Percentiles rank a stretch among this genome's conserved stretches.
Evolutionary conservation across 1,284 basidiomycete species (phyloP).

Genomic region (Omphalotus olearius): DNA sequence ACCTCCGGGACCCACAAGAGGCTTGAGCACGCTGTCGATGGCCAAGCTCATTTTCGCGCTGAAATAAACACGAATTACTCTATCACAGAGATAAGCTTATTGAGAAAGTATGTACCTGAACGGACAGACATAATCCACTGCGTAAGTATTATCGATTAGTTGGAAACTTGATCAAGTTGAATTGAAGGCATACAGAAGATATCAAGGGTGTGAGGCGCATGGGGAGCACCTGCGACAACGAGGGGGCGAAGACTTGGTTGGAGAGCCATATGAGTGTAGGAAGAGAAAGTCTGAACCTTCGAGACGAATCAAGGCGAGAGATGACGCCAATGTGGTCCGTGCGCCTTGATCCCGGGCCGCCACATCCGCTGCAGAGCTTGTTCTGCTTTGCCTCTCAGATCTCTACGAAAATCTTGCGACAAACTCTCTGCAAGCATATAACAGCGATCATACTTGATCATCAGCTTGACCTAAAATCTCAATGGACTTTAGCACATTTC

Average conservation of each 20-base stretch:
- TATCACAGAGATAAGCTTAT: background rate
- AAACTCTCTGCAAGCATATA: no score
- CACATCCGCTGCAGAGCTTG: no score
- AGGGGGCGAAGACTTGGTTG: slow-evolving; percentile 75
- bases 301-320: background rate
- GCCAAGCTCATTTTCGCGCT: slow-evolving; percentile 60
- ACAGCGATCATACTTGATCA: no score
- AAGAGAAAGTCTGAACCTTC: background rate
- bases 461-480: slow-evolving; percentile 23
- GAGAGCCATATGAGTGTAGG: slow-evolving; percentile 61
- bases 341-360: no score
- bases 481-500: slow-evolving; percentile 56
- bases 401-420: no score
- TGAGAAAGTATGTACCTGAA: slow-evolving; percentile 49
- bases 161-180: background rate
- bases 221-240: slow-evolving; percentile 59
- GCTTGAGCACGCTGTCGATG: slow-evolving; percentile 60
- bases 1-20: slow-evolving; percentile 55
- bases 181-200: slow-evolving; percentile 56
- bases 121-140: slow-evolving; percentile 88
- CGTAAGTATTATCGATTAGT: background rate
- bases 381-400: no score
- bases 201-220: slow-evolving; percentile 81
- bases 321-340: background rate
- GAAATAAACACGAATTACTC: background rate